Percentiles rank a stretch among this genome's conserved stretches.
Evolutionary conservation across 805 yeast genomes (phyloP).

Genomic region (Dipodascus albidus): DNA sequence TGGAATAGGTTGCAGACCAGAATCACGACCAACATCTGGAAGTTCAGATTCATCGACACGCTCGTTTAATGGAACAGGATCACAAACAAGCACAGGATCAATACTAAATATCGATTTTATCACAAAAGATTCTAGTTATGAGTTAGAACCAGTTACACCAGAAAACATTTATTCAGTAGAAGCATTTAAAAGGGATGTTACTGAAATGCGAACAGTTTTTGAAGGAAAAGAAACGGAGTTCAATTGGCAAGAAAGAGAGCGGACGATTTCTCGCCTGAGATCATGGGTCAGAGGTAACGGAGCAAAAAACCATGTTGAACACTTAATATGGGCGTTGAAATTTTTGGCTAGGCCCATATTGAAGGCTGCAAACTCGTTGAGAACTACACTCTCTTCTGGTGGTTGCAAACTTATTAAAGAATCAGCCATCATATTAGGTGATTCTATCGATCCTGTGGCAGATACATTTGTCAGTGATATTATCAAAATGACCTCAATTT

Average conservation of each 20-base stretch:
- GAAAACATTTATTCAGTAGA: conserved; percentile 22
- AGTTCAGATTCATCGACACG: conserved; percentile 8
- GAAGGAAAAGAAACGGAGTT: conserved; percentile 73
- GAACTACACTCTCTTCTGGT: conserved; percentile 72
- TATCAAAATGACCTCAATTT: conserved; percentile 42
- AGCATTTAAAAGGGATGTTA: conserved; percentile 22
- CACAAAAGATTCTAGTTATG: conserved; percentile 22
- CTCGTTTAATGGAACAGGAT: background rate
- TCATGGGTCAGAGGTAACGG: conserved; percentile 50
- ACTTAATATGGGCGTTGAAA: conserved; percentile 28
- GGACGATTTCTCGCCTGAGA: conserved; percentile 44
- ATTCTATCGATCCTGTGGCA: conserved; percentile 25
- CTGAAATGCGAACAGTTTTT: conserved; percentile 31
- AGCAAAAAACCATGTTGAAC: conserved; percentile 26
- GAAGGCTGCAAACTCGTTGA: conserved; percentile 57
- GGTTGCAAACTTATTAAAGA: conserved; percentile 75
- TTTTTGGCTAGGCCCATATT: conserved; percentile 45
- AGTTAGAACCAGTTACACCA: conserved; percentile 30
- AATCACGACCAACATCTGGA: conserved; percentile 9
- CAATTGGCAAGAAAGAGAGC: conserved; percentile 75
- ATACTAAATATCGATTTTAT: conserved; percentile 13
- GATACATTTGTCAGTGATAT: conserved; percentile 40
- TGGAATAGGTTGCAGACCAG: conserved; percentile 20
- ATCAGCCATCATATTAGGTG: conserved; percentile 18
- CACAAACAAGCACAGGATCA: background rate